phyloP scores from a whole-genome alignment of 192 early-diverging fungal species.

The Spinellus fusiger region DNA sequence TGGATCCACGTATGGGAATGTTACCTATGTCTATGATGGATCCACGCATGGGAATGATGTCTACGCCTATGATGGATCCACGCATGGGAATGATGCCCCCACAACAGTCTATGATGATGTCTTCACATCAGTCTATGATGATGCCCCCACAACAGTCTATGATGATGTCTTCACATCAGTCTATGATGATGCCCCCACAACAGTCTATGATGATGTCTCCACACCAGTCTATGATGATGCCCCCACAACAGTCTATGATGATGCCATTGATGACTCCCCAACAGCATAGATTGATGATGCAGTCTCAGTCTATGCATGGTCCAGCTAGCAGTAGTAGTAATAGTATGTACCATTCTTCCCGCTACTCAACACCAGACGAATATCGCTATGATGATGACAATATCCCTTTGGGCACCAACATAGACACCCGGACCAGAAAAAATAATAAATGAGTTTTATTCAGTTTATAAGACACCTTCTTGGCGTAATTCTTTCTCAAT shows the following conservation, averaged over 20 bases:
- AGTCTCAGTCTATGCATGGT: slow-evolving; percentile 15
- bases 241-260: slow-evolving; percentile 5
- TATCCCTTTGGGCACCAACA: slow-evolving; percentile 22
- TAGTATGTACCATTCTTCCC: neutral
- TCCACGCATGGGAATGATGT: slow-evolving; percentile 26
- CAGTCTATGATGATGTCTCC: slow-evolving; percentile 7
- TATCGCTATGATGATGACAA: slow-evolving; percentile 31
- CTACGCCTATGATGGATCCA: slow-evolving; percentile 24
- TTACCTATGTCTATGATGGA: slow-evolving; percentile 26
- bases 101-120: neutral
- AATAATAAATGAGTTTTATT: neutral
- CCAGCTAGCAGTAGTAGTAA: neutral
- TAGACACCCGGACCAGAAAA: too few species aligned
- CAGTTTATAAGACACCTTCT: slow-evolving; percentile 35
- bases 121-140: neutral
- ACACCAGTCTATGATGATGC: slow-evolving; percentile 9
- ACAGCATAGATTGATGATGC: slow-evolving; percentile 11
- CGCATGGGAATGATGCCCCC: slow-evolving; percentile 12
- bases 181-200: neutral
- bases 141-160: neutral
- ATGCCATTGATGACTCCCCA: slow-evolving; percentile 6
- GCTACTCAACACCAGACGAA: slow-evolving; percentile 8
- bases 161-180: neutral
- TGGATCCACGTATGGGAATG: slow-evolving; percentile 8
- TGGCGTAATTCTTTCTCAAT: slow-evolving; percentile 44